Evolutionary conservation across 139 green algal genomes (phyloP).

Genomic region (Deuterostichococcus epilithicus): DNA sequence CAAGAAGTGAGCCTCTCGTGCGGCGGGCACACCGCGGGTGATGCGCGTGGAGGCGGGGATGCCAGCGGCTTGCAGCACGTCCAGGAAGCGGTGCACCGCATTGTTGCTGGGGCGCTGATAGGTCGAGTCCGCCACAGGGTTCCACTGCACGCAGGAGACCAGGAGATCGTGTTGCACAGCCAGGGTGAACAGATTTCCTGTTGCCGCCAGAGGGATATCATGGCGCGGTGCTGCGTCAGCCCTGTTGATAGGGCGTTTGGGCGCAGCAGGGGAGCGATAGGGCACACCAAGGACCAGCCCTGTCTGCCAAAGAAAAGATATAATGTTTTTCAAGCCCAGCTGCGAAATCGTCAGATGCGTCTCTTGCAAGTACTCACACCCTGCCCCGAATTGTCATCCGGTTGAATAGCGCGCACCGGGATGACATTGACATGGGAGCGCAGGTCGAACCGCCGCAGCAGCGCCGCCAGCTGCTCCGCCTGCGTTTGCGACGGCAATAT

Average conservation of each 20-base stretch:
- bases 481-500: conserved; percentile 17
- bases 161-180: background rate
- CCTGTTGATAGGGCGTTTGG: too few relatives aligned
- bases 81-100: conserved; percentile 48
- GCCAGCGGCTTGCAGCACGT: conserved; percentile 54
- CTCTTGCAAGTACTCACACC: too few relatives aligned
- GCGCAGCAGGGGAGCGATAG: too few relatives aligned
- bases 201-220: too few relatives aligned
- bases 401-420: conserved; percentile 41
- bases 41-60: conserved; percentile 58
- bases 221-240: too few relatives aligned
- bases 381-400: background rate
- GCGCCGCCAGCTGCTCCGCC: conserved; percentile 67
- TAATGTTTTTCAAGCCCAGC: too few relatives aligned
- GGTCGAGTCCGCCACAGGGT: conserved; percentile 84
- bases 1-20: too few relatives aligned
- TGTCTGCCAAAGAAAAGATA: too few relatives aligned
- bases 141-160: conserved; percentile 41
- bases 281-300: too few relatives aligned
- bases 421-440: conserved; percentile 92
- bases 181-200: background rate
- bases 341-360: too few relatives aligned
- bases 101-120: conserved; percentile 66
- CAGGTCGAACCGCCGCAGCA: conserved; percentile 69
- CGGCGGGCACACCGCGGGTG: conserved; percentile 38